Conservation (phyloP, 805 yeast genomes). For the Candida methanosorbosa region DNA sequence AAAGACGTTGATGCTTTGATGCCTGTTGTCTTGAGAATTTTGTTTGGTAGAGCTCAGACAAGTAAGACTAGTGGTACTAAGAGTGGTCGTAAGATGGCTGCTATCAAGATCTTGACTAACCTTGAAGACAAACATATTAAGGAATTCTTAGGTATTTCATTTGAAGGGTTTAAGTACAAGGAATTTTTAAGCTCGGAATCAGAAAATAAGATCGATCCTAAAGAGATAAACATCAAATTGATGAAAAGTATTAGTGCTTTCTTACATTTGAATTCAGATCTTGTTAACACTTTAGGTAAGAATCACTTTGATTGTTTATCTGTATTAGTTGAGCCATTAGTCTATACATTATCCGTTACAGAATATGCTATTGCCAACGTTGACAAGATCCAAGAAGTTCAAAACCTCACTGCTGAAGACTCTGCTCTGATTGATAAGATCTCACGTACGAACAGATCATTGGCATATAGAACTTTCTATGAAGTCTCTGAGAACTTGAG, state of each 20-base stretch:
- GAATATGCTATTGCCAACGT: slow-evolving; percentile 30
- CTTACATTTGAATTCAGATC: slow-evolving; percentile 49
- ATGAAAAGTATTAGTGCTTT: slow-evolving; percentile 57
- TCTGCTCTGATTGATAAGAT: slow-evolving; percentile 27
- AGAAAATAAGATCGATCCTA: slow-evolving; percentile 8
- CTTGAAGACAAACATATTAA: slow-evolving; percentile 42
- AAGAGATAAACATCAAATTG: slow-evolving; percentile 19
- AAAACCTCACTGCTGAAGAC: slow-evolving; percentile 12
- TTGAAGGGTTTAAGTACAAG: slow-evolving; percentile 39
- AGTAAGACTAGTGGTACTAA: slow-evolving; percentile 60
- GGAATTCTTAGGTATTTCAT: slow-evolving; percentile 55
- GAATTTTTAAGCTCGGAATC: slow-evolving; percentile 22
- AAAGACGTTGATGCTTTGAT: slow-evolving; percentile 52
- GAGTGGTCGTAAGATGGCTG: slow-evolving; percentile 63
- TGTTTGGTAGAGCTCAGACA: slow-evolving; percentile 82
- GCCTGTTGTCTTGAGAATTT: slow-evolving; percentile 67
- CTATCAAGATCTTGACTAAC: slow-evolving; percentile 53
- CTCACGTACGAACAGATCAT: slow-evolving; percentile 54
- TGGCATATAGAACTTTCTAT: slow-evolving; percentile 57
- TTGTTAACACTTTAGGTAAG: slow-evolving; percentile 51
- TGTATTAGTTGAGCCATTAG: slow-evolving; percentile 45
- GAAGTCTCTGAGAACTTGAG: slow-evolving; percentile 48
- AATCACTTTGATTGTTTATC: slow-evolving; percentile 40
- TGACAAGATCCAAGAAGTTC: slow-evolving; percentile 9
- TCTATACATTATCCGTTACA: slow-evolving; percentile 46